Evolutionary conservation across 2,329 filamentous ascomycete species (phyloP), one percentile per base, ranked within the genome.

Genomic region (Diaporthe australafricana): DNA sequence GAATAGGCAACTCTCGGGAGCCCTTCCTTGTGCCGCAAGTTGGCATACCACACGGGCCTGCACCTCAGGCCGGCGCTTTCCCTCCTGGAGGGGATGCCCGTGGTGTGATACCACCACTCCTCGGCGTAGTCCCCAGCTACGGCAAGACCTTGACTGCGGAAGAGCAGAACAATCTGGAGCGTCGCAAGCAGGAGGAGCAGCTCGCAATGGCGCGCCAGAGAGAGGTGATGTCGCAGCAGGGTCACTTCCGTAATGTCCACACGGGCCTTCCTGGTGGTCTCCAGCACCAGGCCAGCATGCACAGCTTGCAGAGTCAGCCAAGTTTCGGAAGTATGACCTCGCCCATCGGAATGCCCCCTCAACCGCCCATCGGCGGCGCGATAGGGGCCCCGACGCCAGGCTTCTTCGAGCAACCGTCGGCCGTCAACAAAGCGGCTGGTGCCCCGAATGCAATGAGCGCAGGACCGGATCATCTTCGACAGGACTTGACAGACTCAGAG

Each of bases 1-100:
- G 96, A 42, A 99, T 99, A 77, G 96, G 96, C 2, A 99, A 99
- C 83, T 98, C 96, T 8, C 90, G 97, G 35, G 96, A 99, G 83
- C 96, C 96, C 0, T 99, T 99, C 87, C 87, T 99, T 56, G 97
- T 99, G 35, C 96, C 96, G 38, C 96, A 99, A 81, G 98, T 98
- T 77, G 96, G 96, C 25, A 95, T 98, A 68, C 91, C 95, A 65
- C 96, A 99, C 81, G 96, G 96, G 0, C 91, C 93, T 8, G 89
- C 94, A 27, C 83, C 85, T 57, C 82, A 86, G 74, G 80, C 83
- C 48, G 83, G 86, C 3, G 82, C 86, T 6, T 88, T 88, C 82
- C 81, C 85, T 72, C 50, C 72, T 11, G 80, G 86, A 5, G 83
- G 85, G 30, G 83, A 84, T 32, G 81, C 87, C 32, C 90, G 90